Evolutionary conservation across 495 filamentous ascomycete genomes (phyloP).

Genomic region (Letharia lupina): DNA sequence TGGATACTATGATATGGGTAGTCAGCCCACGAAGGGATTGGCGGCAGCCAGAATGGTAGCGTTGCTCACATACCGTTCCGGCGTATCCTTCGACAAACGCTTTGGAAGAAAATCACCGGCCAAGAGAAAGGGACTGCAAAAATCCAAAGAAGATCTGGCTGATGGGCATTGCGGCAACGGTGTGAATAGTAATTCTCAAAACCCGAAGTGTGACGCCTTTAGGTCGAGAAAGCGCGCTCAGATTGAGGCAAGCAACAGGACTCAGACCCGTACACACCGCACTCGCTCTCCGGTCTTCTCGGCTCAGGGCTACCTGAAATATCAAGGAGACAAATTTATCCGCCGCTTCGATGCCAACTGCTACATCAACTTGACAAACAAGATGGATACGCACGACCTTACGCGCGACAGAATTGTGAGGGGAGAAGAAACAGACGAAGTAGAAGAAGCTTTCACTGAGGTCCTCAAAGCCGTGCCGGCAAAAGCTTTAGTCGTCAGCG

Average conservation of each 20-base stretch:
- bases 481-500: background rate
- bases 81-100: constrained; percentile 88
- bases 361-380: constrained; percentile 95
- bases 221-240: background rate
- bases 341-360: constrained; percentile 94
- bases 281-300: constrained; percentile 76
- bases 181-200: constrained; percentile 42
- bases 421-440: background rate
- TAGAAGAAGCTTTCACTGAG: background rate
- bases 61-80: constrained; percentile 87
- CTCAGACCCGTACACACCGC: constrained; percentile 10
- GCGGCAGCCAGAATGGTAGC: constrained; percentile 94
- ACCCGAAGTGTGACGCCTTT: background rate
- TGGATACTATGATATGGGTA: constrained; percentile 76
- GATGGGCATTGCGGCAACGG: constrained; percentile 41
- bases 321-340: constrained; percentile 92
- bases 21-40: constrained; percentile 77
- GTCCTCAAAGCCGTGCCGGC: background rate
- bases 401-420: constrained; percentile 31
- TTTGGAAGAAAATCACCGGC: constrained; percentile 85
- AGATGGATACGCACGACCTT: constrained; percentile 92
- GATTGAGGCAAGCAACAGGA: constrained; percentile 37
- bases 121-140: constrained; percentile 64
- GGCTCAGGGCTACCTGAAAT: constrained; percentile 90
- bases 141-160: constrained; percentile 55